Conservation (phyloP, 2,329 filamentous ascomycete genomes). For the Talaromyces albobiverticillius region DNA sequence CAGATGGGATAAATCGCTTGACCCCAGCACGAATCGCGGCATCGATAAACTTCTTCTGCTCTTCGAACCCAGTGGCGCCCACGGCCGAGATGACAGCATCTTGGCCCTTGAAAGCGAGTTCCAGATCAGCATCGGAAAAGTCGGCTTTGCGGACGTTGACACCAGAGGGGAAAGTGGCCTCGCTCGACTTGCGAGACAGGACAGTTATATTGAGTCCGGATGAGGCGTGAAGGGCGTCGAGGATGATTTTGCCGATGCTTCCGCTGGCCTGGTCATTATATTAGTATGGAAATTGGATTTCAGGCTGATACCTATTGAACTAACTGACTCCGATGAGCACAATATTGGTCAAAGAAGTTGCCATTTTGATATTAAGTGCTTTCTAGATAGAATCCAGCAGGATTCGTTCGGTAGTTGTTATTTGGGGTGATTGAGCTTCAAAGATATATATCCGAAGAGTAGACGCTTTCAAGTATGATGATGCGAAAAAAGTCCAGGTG, state of each 20-base stretch:
- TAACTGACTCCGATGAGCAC: constrained; percentile 19
- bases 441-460: no score
- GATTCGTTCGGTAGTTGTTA: background rate
- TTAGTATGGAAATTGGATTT: background rate
- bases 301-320: background rate
- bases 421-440: no score
- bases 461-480: no score
- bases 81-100: constrained; percentile 31
- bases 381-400: background rate
- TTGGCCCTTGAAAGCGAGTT: constrained; percentile 25
- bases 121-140: constrained; percentile 24
- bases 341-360: constrained; percentile 15
- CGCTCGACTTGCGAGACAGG: constrained; percentile 23
- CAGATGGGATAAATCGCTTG: constrained; percentile 31
- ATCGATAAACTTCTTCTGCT: constrained; percentile 32
- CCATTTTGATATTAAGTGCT: constrained; percentile 15
- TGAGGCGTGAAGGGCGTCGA: constrained; percentile 17
- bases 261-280: constrained; percentile 21
- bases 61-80: constrained; percentile 20
- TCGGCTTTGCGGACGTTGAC: constrained; percentile 23
- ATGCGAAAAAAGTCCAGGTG: background rate
- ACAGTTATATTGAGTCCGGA: constrained; percentile 22
- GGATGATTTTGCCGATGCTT: constrained; percentile 23
- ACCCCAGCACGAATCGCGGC: constrained; percentile 31
- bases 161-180: constrained; percentile 19